These are phyloP conservation scores for Arthrobotrys entomopaga DNA, from an alignment of 2,329 filamentous ascomycete genomes.

Conservation along the genomic window DNA sequence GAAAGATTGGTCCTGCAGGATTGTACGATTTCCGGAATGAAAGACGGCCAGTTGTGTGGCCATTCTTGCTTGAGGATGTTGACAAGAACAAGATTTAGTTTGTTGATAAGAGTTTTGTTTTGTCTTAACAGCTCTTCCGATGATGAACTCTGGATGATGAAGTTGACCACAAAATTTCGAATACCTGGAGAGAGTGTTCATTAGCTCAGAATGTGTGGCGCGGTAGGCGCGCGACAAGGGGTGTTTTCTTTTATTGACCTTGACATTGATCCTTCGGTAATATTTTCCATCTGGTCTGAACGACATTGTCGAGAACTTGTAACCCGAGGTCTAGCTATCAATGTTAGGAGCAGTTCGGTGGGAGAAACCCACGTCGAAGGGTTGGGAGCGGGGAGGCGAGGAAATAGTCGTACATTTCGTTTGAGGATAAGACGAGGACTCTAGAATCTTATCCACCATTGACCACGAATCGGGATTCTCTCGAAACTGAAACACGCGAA, in stretches of 20 bases:
- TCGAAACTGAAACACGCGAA: conserved; percentile 77
- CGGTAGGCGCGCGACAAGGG: neutral
- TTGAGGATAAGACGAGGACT: conserved; percentile 90
- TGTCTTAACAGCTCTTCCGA: conserved; percentile 86
- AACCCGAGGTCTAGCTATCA: conserved; percentile 79
- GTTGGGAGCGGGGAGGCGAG: neutral
- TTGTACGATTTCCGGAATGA: conserved; percentile 99
- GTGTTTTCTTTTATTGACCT: conserved; percentile 68
- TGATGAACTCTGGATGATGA: conserved; percentile 92
- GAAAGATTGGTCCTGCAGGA: conserved; percentile 94
- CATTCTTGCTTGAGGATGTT: conserved; percentile 99
- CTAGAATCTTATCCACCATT: conserved; percentile 94
- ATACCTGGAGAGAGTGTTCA: conserved; percentile 73
- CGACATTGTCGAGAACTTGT: conserved; percentile 97
- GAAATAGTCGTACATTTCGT: conserved; percentile 80
- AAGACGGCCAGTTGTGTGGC: conserved; percentile 99
- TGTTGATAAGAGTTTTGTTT: conserved; percentile 92
- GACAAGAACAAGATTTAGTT: conserved; percentile 96
- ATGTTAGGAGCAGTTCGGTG: conserved; percentile 17
- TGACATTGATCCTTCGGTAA: conserved; percentile 94
- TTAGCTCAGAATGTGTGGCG: neutral
- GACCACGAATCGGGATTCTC: conserved; percentile 99
- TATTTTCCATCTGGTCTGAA: conserved; percentile 99
- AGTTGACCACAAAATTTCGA: conserved; percentile 98
- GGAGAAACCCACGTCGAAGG: neutral